A percentile compares a stretch with the other conserved stretches of the same genome.
Conservation (phyloP, 495 filamentous ascomycete genomes). For the Aspergillus asperescens region DNA sequence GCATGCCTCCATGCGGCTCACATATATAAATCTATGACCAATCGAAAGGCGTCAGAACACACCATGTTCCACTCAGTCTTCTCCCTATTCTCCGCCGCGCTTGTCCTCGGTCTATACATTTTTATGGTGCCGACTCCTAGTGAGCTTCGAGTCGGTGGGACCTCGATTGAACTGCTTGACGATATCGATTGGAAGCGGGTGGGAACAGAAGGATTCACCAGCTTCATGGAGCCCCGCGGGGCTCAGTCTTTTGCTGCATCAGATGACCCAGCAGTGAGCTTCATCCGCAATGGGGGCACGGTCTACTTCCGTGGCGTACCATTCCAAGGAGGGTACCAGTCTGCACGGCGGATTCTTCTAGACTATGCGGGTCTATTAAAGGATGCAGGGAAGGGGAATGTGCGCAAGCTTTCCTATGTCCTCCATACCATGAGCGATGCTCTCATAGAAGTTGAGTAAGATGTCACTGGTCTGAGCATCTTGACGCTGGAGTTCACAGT, state of each 20-base stretch:
- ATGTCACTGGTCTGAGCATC: neutral
- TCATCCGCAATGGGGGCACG: conserved; percentile 47
- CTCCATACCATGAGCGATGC: conserved; percentile 53
- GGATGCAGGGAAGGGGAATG: conserved; percentile 49
- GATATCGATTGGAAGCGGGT: conserved; percentile 47
- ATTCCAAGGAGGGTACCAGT: conserved; percentile 45
- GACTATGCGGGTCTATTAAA: conserved; percentile 48
- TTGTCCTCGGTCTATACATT: conserved; percentile 47
- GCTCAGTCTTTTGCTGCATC: conserved; percentile 27
- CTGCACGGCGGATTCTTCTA: conserved; percentile 43
- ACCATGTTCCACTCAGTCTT: conserved; percentile 45
- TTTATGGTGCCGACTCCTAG: conserved; percentile 41
- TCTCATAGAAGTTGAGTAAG: conserved; percentile 32
- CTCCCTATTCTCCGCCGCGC: conserved; percentile 45
- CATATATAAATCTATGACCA: conserved; percentile 47
- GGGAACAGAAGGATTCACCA: conserved; percentile 37
- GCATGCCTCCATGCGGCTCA: conserved; percentile 49
- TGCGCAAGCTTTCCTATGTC: conserved; percentile 44
- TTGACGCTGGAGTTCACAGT: neutral
- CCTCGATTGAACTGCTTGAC: conserved; percentile 45
- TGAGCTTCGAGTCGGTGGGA: conserved; percentile 24
- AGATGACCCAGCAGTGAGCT: conserved; percentile 40
- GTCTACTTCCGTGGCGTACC: conserved; percentile 45
- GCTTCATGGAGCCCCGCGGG: conserved; percentile 37
- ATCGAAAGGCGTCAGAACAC: conserved; percentile 46